phyloP scores from a whole-genome alignment of 2,329 filamentous ascomycete genomes.

The Fusarium chlamydosporum region DNA sequence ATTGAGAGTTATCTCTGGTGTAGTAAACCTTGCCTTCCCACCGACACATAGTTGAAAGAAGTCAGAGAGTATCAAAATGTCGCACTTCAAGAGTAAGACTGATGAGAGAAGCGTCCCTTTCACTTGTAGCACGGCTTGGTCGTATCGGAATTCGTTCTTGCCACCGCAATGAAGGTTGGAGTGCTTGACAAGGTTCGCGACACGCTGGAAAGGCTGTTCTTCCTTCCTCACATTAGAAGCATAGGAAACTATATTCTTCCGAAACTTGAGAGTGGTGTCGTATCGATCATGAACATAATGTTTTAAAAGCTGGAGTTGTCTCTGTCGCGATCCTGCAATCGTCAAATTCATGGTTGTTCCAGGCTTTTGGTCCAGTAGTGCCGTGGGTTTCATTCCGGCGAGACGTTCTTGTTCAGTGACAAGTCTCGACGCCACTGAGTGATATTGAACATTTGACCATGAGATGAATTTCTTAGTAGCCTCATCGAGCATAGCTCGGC shows the following conservation, averaged over 20 bases:
- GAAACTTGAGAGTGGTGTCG: background rate
- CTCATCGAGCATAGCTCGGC: slow-evolving; percentile 10
- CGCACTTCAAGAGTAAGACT: slow-evolving; percentile 1
- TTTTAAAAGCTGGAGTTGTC: background rate
- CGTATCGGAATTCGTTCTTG: slow-evolving; percentile 5
- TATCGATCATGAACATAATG: background rate
- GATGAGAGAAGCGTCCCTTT: slow-evolving; percentile 2
- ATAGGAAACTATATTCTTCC: background rate
- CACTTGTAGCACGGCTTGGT: background rate
- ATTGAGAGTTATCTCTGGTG: background rate
- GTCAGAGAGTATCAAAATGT: slow-evolving; percentile 4
- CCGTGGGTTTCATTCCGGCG: background rate
- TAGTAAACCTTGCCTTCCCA: background rate
- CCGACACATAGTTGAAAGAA: background rate
- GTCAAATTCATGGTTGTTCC: background rate
- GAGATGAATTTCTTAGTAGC: slow-evolving; percentile 8
- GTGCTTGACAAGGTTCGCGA: slow-evolving; percentile 2
- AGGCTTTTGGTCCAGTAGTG: rapidly evolving
- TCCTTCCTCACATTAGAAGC: slow-evolving; percentile 4
- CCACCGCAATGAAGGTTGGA: slow-evolving; percentile 1
- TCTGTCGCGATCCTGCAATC: background rate
- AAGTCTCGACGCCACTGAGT: background rate
- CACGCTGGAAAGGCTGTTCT: slow-evolving; percentile 9
- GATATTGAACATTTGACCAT: background rate
- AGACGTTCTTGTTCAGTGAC: background rate